Conservation (phyloP, 441 rosid species). For the Adansonia gregorii region DNA sequence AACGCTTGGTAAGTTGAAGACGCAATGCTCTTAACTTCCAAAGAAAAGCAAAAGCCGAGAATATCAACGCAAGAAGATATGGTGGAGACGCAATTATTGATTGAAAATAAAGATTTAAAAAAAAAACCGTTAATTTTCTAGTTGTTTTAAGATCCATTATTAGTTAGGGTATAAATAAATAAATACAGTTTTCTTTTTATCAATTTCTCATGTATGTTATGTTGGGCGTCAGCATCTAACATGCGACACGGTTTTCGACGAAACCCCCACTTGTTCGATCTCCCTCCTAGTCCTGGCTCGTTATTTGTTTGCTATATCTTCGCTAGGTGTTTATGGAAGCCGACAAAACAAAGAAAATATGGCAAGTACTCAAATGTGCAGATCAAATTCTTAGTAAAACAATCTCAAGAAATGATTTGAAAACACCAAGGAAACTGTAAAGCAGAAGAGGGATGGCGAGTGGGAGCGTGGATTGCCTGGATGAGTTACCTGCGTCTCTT, state of each 20-base stretch:
- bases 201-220: not conserved
- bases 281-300: not conserved
- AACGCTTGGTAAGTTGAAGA: too few species aligned
- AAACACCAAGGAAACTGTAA: not conserved
- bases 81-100: not conserved
- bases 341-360: not conserved
- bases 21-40: not conserved
- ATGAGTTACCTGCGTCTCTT: constrained; percentile 69
- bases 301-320: too few species aligned
- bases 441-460: constrained; percentile 11
- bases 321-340: too few species aligned
- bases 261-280: not conserved
- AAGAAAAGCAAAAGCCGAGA: too few species aligned
- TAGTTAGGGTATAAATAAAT: too few species aligned
- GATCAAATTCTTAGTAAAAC: not conserved
- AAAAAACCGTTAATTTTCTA: too few species aligned
- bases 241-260: not conserved
- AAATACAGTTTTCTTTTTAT: too few species aligned
- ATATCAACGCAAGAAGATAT: too few species aligned
- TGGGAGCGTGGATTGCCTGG: constrained; percentile 46
- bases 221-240: not conserved
- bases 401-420: not conserved
- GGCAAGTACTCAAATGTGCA: not conserved
- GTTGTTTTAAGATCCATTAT: too few species aligned
- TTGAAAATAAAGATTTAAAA: too few species aligned